Evolutionary conservation across 1,139 yeast species (phyloP).

Genomic region (Yamadazyma atlantica): DNA sequence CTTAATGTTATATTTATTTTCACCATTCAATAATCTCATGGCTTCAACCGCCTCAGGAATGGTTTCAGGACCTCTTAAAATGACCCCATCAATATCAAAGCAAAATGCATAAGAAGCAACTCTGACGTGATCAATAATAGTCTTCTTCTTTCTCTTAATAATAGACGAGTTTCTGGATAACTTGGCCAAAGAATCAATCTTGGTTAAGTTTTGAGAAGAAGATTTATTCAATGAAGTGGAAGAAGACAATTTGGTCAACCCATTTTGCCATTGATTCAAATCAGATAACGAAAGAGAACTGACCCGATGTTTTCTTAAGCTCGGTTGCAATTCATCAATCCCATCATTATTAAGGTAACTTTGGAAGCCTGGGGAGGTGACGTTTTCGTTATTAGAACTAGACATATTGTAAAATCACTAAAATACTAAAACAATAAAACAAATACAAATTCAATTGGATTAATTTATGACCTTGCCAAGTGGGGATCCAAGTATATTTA

Average conservation of each 20-base stretch:
- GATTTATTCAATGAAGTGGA: constrained; percentile 37
- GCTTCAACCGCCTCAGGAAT: constrained; percentile 78
- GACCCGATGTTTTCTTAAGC: constrained; percentile 60
- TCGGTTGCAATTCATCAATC: constrained; percentile 63
- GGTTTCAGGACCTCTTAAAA: constrained; percentile 75
- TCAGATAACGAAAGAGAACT: constrained; percentile 71
- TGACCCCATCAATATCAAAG: constrained; percentile 84
- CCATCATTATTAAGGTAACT: constrained; percentile 73
- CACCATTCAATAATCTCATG: constrained; percentile 66
- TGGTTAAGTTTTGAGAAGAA: constrained; percentile 46
- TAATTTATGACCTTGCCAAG: not conserved
- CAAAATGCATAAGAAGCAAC: constrained; percentile 85
- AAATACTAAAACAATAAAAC: not conserved
- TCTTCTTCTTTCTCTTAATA: constrained; percentile 49
- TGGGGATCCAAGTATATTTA: constrained; percentile 1
- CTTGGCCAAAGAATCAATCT: constrained; percentile 50
- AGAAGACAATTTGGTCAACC: constrained; percentile 49
- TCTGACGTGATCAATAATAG: constrained; percentile 62
- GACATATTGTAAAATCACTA: constrained; percentile 1
- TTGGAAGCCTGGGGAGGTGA: constrained; percentile 33
- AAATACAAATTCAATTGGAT: not conserved
- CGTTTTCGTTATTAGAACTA: constrained; percentile 15
- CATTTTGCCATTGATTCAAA: constrained; percentile 58
- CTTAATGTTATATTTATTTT: constrained; percentile 71
- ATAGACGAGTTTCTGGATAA: constrained; percentile 53